Evolutionary conservation across 2,329 filamentous ascomycete species (phyloP).

Genomic region (Colletotrichum cereale): DNA sequence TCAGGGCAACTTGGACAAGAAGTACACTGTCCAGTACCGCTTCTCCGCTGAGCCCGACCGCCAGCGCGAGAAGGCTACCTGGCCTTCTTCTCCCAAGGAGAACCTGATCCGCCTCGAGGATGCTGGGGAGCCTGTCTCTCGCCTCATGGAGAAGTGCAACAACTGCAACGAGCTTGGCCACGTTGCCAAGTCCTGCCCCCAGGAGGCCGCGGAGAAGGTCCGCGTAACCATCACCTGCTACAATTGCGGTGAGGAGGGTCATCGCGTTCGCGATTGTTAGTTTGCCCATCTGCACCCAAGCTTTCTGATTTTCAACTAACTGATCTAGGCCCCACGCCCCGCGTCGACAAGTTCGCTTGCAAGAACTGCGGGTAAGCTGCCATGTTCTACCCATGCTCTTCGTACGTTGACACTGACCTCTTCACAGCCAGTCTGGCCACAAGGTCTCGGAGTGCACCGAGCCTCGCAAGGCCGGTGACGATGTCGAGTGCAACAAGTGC

Average conservation of each 20-base stretch:
- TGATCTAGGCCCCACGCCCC: slow-evolving; percentile 65
- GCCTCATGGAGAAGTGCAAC: slow-evolving; percentile 69
- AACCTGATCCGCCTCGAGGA: slow-evolving; percentile 74
- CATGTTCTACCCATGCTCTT: neutral
- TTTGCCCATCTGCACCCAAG: slow-evolving; percentile 25
- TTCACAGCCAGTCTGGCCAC: slow-evolving; percentile 62
- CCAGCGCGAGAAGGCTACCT: slow-evolving; percentile 69
- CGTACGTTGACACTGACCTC: slow-evolving; percentile 28
- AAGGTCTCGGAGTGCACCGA: slow-evolving; percentile 65
- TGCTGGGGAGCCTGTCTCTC: slow-evolving; percentile 73
- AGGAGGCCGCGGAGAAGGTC: slow-evolving; percentile 65
- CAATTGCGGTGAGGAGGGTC: slow-evolving; percentile 74
- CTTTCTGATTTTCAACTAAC: neutral
- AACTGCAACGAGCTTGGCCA: slow-evolving; percentile 78
- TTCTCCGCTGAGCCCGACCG: slow-evolving; percentile 69
- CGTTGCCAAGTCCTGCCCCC: slow-evolving; percentile 67
- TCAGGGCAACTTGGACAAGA: slow-evolving; percentile 75
- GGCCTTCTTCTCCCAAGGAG: slow-evolving; percentile 70
- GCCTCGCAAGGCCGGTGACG: slow-evolving; percentile 68
- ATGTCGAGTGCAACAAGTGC: slow-evolving; percentile 76
- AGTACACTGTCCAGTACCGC: slow-evolving; percentile 73
- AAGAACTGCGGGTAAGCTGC: slow-evolving; percentile 72
- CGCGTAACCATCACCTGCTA: slow-evolving; percentile 68
- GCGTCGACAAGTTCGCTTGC: slow-evolving; percentile 75
- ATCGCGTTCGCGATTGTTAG: slow-evolving; percentile 78